A percentile compares a stretch with the other conserved stretches of the same genome.
Evolutionary conservation across 2,329 filamentous ascomycete genomes (phyloP).

Genomic region (Cadophora malorum): DNA sequence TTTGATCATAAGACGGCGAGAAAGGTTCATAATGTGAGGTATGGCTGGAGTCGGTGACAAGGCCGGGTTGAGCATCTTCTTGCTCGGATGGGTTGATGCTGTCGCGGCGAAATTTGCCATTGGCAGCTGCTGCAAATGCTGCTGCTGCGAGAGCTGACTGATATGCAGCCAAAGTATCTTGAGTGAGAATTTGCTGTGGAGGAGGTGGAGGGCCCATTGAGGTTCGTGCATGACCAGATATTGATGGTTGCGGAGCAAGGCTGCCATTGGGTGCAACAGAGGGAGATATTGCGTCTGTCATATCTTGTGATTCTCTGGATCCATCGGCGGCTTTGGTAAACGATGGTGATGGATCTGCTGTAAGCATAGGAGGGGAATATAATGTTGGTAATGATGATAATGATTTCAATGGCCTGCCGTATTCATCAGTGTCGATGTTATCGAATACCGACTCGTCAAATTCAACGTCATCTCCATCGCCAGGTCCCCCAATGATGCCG

Average conservation of each 20-base stretch:
- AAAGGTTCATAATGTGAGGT: constrained; percentile 45
- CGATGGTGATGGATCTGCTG: constrained; percentile 31
- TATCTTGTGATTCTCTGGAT: constrained; percentile 6
- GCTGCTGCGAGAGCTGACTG: constrained; percentile 86
- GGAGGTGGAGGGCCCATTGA: constrained; percentile 26
- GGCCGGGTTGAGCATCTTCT: constrained; percentile 45
- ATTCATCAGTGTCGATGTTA: constrained; percentile 67
- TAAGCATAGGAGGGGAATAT: constrained; percentile 40
- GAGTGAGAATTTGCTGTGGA: constrained; percentile 50
- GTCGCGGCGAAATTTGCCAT: constrained; percentile 75
- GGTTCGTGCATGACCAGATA: constrained; percentile 26
- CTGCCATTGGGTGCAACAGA: constrained; percentile 10
- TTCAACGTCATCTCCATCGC: constrained; percentile 53
- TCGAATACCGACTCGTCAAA: constrained; percentile 81
- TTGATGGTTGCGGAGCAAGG: constrained; percentile 40
- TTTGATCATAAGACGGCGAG: constrained; percentile 41
- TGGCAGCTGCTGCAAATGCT: constrained; percentile 75
- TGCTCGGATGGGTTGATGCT: constrained; percentile 39
- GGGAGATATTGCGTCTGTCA: constrained; percentile 22
- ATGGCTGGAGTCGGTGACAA: constrained; percentile 51
- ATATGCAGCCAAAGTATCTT: constrained; percentile 71
- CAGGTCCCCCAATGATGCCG: constrained; percentile 58
- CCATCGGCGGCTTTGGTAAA: constrained; percentile 28
- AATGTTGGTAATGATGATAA: constrained; percentile 41
- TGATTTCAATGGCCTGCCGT: constrained; percentile 62